Percentiles rank a stretch among this genome's conserved stretches.
phyloP scores from a whole-genome alignment of 768 basidiomycete genomes.

The Agrocybe chaxingu region DNA sequence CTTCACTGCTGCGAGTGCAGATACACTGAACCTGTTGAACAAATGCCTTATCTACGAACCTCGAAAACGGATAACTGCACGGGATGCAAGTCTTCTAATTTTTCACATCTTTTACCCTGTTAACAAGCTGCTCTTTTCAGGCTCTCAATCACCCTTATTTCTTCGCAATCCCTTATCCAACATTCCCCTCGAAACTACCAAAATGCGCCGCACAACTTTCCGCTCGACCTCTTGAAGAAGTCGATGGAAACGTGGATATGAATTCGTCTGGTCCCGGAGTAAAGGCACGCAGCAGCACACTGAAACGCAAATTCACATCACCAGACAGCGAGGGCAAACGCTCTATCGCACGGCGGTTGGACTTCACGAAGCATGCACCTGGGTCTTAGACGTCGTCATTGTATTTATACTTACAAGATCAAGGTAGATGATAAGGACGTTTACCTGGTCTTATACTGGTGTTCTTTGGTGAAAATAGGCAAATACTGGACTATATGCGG shows the following conservation, averaged over 20 bases:
- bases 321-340: slow-evolving; percentile 44
- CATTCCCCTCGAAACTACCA: slow-evolving; percentile 86
- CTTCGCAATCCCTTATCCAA: slow-evolving; percentile 79
- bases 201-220: slow-evolving; percentile 52
- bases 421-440: not conserved
- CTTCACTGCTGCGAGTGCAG: slow-evolving; percentile 87
- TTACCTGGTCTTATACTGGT: not conserved
- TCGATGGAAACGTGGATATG: slow-evolving; percentile 69
- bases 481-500: too few species aligned
- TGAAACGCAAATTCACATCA: slow-evolving; percentile 71
- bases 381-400: slow-evolving; percentile 22
- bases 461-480: too few species aligned
- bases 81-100: slow-evolving; percentile 52
- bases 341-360: slow-evolving; percentile 67
- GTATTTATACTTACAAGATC: not conserved
- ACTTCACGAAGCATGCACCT: slow-evolving; percentile 57
- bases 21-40: slow-evolving; percentile 78
- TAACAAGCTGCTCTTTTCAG: slow-evolving; percentile 32
- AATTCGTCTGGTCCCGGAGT: slow-evolving; percentile 45
- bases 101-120: not conserved
- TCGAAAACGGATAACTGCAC: slow-evolving; percentile 71
- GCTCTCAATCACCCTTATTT: slow-evolving; percentile 89
- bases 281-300: slow-evolving; percentile 51
- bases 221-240: slow-evolving; percentile 66
- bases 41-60: slow-evolving; percentile 87